These are phyloP conservation scores for Luvunga scandens DNA, from an alignment of 345 rosid genomes.

Conservation along the genomic window DNA sequence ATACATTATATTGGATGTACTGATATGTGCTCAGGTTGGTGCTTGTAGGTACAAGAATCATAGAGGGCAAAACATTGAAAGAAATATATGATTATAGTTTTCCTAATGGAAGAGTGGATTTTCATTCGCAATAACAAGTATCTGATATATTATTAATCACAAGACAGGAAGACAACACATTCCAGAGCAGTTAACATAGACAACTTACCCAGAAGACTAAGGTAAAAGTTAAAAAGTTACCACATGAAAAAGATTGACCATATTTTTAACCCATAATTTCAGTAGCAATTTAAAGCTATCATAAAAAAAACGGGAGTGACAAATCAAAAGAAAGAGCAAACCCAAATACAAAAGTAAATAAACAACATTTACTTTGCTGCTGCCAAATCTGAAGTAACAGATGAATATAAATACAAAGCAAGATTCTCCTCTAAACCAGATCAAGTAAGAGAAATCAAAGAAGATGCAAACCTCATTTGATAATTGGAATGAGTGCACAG, in stretches of 20 bases:
- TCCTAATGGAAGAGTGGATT: background rate
- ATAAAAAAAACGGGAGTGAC: constrained; percentile 1
- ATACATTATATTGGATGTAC: background rate
- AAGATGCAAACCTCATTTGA: constrained; percentile 52
- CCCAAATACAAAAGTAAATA: background rate
- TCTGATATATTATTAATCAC: background rate
- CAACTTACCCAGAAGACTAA: background rate
- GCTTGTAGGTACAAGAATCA: background rate
- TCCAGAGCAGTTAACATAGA: background rate
- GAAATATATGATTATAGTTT: background rate
- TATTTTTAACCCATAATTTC: background rate
- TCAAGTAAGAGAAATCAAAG: background rate
- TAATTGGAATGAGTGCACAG: constrained; percentile 68
- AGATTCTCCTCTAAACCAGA: background rate
- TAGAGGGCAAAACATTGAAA: background rate
- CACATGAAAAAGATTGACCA: background rate
- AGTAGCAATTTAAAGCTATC: background rate
- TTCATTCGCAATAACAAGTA: background rate
- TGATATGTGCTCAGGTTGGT: background rate
- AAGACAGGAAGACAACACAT: background rate
- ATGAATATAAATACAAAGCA: background rate
- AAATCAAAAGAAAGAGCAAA: background rate
- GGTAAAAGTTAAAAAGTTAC: background rate
- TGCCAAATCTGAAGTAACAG: background rate
- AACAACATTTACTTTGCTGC: background rate